Evolutionary conservation across 371 early-diverging fungal species (phyloP).

Genomic region (Mucor piriformis): DNA sequence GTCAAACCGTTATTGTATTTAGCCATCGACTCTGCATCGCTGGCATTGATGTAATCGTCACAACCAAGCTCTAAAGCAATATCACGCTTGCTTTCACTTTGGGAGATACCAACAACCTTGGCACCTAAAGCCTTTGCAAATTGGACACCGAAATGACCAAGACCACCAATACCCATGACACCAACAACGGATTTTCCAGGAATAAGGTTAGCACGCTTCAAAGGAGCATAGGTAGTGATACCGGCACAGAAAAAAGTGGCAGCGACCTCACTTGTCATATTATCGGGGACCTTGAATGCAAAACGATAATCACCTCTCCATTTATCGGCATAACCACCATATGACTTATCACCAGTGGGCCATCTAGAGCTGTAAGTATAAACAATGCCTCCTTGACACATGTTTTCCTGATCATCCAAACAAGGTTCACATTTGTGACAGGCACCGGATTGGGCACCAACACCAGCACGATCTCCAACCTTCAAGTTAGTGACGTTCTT

Average conservation of each 20-base stretch:
- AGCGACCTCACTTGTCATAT: conserved; percentile 51
- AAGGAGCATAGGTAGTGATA: conserved; percentile 65
- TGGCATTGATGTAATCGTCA: conserved; percentile 36
- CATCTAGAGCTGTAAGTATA: conserved; percentile 46
- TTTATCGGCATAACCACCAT: conserved; percentile 70
- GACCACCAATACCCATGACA: conserved; percentile 65
- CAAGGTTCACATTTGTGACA: conserved; percentile 40
- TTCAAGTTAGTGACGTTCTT: conserved; percentile 42
- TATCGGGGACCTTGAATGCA: conserved; percentile 60
- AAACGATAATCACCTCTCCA: conserved; percentile 54
- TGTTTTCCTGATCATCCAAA: conserved; percentile 17
- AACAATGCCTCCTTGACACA: conserved; percentile 24
- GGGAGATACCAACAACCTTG: conserved; percentile 60
- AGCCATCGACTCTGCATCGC: conserved; percentile 50
- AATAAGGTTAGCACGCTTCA: conserved; percentile 51
- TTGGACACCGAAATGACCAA: conserved; percentile 71
- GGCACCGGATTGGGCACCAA: conserved; percentile 55
- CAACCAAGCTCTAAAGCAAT: conserved; percentile 42
- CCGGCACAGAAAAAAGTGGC: conserved; percentile 55
- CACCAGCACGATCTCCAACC: conserved; percentile 39
- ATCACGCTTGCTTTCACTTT: conserved; percentile 35
- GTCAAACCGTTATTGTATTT: conserved; percentile 41
- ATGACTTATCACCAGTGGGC: conserved; percentile 52
- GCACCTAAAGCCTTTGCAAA: conserved; percentile 67
- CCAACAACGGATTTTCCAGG: conserved; percentile 52